Base-by-base conservation (phyloP, 345 rosid genomes). In the Excoecaria agallocha region DNA sequence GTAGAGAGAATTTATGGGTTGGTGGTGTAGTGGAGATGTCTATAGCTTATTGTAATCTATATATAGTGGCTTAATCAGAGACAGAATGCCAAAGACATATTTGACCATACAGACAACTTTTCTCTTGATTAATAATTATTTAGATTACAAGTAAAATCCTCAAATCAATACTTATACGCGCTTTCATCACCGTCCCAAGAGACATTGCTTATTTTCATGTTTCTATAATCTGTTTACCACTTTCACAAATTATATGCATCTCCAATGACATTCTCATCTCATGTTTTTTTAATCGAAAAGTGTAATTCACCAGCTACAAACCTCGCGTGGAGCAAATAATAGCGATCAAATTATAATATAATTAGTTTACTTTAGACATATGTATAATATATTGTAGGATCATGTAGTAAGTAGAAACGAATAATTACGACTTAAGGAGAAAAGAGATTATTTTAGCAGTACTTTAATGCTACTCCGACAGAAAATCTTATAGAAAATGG, bases 401-500 rank as follows among this genome's bases (percentile, higher is more conserved):
- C 13, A 51, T 63, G 66, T 64, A 54, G 43, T 11, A 62, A 70
- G 56, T 25, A 39, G 68, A 57, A 63, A 24, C 16, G 60, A 59
- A 46, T 13, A 48, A 56, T 20, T 22, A n/a, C 9, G 25, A 69
- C 35, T 22, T 3, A 8, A 15, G 9, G 55, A 7, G 2, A 39
- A 10, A 65, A 52, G 25, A 66, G 22, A 68, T 66, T 66, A 41
- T 24, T 22, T 58, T 25, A 61, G 38, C 24, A 69, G 64, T 64
- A 74, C 8, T 19, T 50, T 70, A 43, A 67, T 70, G 75, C 81
- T 74, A 50, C 82, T 55, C 55, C 84, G 87, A 82, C 87, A 84
- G 77, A 77, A 78, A 76, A 83, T 81, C 85, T 80, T 71, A 60
- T 63, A 63, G 71, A 76, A 82, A 80, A 72, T 77, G 80, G 77